Base-by-base conservation (phyloP, 805 yeast genomes). In the Teunomyces stri region DNA sequence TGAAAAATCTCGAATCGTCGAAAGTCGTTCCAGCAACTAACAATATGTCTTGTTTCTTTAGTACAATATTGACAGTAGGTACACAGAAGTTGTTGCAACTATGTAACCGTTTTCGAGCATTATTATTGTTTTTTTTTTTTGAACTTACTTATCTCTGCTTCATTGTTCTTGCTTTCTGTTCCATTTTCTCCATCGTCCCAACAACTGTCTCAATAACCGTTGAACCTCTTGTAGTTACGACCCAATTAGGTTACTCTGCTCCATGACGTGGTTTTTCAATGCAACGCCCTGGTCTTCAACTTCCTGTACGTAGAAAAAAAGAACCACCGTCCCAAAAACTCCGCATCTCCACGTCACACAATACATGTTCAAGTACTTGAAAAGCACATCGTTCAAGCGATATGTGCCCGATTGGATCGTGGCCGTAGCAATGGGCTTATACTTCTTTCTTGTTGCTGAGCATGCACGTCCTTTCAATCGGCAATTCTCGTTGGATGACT, bases 381-480 rank as follows among this genome's bases (percentile, higher is more conserved):
- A 38, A 13, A 46, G 53, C 34, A 25, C 31, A 25, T 13, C 47
- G 30, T 52, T 50, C 42, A 20, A 31, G 29, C 42, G 48, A 10
- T 48, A 31, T 35, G 12, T 44, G 3, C 52, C 54, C 29, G 75
- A 70, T 49, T 70, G 75, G 75, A 38, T 57, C 12, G 46, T 61
- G 9, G 60, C 63, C 1, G 36, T 50, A 3, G 56, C 46, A 5
- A 50, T 69, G 28, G 45, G 59, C n/a, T 49, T 49, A 6, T 66
- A 61, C 47, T 68, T 70, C 48, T 60, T 64, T 47, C 34, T 57
- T n/a, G 56, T 70, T 10, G 73, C 70, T 12, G 72, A 70, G 46
- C 54, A 55, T 13, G 65, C 71, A 9, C 53, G 49, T 43, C 75
- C 75, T 5, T 70, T 69, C 50, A 48, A 55, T 13, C 60, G 74